These are phyloP conservation scores for Quercus phellos DNA, from an alignment of 331 rosid genomes.

Conservation along the genomic window DNA sequence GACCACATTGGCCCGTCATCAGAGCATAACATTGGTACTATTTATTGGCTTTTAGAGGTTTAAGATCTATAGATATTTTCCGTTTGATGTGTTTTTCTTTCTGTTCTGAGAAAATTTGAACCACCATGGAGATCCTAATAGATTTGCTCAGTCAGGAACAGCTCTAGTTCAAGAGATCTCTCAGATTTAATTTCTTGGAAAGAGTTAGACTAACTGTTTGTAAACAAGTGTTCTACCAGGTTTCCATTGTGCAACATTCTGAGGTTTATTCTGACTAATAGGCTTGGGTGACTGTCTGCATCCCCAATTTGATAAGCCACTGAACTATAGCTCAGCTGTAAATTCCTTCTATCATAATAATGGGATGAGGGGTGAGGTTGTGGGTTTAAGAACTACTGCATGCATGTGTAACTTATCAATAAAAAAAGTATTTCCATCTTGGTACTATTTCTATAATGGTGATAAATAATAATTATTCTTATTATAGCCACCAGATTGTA, in stretches of 20 bases:
- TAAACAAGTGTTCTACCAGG: neutral
- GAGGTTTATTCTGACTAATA: neutral
- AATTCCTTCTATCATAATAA: too few relatives aligned
- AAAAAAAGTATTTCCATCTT: too few relatives aligned
- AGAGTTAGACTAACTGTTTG: neutral
- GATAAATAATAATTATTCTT: neutral
- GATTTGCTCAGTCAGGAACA: neutral
- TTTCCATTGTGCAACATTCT: neutral
- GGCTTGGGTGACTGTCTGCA: neutral
- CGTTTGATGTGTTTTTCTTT: neutral
- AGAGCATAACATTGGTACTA: too few relatives aligned
- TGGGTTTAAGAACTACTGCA: too few relatives aligned
- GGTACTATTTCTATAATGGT: neutral
- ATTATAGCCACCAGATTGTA: neutral
- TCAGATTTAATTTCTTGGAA: neutral
- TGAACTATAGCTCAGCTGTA: too few relatives aligned
- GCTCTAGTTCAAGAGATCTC: neutral
- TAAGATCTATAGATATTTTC: too few relatives aligned
- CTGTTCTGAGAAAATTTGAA: neutral
- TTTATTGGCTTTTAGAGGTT: too few relatives aligned
- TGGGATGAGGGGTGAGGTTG: too few relatives aligned
- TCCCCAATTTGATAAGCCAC: neutral
- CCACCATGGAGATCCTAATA: neutral
- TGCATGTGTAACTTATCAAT: too few relatives aligned
- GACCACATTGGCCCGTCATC: too few relatives aligned